A percentile compares a stretch with the other conserved stretches of the same genome.
These are phyloP conservation scores for Mortierella sp. DNA, from an alignment of 371 early-diverging fungal genomes.

Conservation along the genomic window DNA sequence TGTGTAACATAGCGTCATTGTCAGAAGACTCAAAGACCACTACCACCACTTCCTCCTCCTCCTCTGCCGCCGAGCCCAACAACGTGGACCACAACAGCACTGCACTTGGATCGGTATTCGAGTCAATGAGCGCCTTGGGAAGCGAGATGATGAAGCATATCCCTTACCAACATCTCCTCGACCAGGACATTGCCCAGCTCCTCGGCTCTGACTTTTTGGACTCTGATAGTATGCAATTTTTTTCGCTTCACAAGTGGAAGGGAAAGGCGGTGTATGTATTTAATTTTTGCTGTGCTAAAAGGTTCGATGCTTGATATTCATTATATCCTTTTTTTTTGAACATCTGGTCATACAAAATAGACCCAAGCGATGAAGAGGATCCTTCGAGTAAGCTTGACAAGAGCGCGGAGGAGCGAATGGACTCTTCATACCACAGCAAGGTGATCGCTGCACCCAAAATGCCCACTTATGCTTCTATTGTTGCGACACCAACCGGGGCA, in stretches of 20 bases:
- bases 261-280: background rate
- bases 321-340: background rate
- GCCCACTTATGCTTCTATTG: too few species aligned
- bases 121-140: background rate
- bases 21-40: background rate
- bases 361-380: background rate
- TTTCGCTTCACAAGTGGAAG: background rate
- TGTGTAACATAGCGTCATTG: background rate
- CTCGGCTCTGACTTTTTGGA: slow-evolving; percentile 4
- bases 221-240: background rate
- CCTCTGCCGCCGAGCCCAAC: background rate
- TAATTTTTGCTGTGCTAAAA: background rate
- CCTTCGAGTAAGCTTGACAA: background rate
- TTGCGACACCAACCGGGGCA: background rate
- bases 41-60: too few species aligned
- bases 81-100: background rate
- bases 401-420: too few species aligned
- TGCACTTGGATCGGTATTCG: background rate
- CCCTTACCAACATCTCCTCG: slow-evolving; percentile 4
- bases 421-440: background rate
- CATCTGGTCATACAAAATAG: background rate
- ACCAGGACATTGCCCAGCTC: slow-evolving; percentile 9
- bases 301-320: background rate
- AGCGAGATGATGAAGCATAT: slow-evolving; percentile 10
- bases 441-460: background rate